Conservation (phyloP, 2,329 filamentous ascomycete species). For the Amylocarpus encephaloides region DNA sequence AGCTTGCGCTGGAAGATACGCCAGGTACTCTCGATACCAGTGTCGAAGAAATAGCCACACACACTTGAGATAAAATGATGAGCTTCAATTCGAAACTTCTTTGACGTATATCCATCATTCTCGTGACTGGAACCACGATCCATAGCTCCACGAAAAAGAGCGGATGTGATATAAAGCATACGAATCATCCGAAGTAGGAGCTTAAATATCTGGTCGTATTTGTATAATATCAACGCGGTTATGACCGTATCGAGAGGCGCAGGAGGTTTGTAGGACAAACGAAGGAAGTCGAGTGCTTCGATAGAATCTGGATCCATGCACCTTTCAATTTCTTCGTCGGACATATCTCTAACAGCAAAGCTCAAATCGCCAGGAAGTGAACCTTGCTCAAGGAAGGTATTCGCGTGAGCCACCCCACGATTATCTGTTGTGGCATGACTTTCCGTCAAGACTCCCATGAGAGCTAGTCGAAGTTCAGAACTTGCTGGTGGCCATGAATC, state of each 20-base stretch:
- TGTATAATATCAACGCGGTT: conserved; percentile 60
- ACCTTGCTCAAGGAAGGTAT: conserved; percentile 29
- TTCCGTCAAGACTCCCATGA: conserved; percentile 80
- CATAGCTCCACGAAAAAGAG: conserved; percentile 54
- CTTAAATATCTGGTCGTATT: conserved; percentile 83
- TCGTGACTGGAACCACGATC: conserved; percentile 28
- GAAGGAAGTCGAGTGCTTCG: conserved; percentile 87
- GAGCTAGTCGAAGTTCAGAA: conserved; percentile 80
- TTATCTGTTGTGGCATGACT: conserved; percentile 46
- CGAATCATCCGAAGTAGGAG: conserved; percentile 70
- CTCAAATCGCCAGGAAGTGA: conserved; percentile 63
- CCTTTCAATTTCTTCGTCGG: conserved; percentile 69
- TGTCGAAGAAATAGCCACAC: conserved; percentile 72
- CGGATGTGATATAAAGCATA: conserved; percentile 68
- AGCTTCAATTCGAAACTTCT: conserved; percentile 66
- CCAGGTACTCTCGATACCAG: conserved; percentile 71
- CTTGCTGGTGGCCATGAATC: conserved; percentile 89
- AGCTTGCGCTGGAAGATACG: conserved; percentile 60
- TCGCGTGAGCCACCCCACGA: conserved; percentile 25
- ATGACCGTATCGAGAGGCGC: conserved; percentile 66
- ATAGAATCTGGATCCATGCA: conserved; percentile 79
- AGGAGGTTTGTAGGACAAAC: conserved; percentile 76
- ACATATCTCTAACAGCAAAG: conserved; percentile 79
- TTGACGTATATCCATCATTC: conserved; percentile 17
- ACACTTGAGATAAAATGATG: conserved; percentile 72